Evolutionary conservation across 495 filamentous ascomycete genomes (phyloP).

Genomic region (Aspergillus biplanus): DNA sequence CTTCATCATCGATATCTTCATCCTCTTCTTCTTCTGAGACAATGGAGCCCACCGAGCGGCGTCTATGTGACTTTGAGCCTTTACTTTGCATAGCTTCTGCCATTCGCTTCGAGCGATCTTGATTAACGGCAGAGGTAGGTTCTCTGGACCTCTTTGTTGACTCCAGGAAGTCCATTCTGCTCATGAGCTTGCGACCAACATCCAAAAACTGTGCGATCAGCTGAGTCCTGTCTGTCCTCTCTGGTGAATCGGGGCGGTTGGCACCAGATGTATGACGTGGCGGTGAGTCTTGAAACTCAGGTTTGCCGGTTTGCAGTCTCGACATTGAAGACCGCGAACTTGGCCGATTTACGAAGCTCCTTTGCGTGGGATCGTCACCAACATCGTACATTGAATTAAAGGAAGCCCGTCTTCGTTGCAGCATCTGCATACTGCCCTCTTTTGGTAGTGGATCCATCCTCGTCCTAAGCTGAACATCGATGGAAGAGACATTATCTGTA

Average conservation of each 20-base stretch:
- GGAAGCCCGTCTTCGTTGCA: slow-evolving; percentile 55
- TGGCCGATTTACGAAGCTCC: slow-evolving; percentile 41
- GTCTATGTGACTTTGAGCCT: slow-evolving; percentile 10
- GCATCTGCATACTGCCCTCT: slow-evolving; percentile 31
- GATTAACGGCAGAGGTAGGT: slow-evolving; percentile 39
- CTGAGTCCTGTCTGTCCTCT: slow-evolving; percentile 51
- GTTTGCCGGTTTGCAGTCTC: slow-evolving; percentile 44
- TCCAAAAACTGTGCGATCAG: slow-evolving; percentile 51
- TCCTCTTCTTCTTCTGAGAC: slow-evolving; percentile 28
- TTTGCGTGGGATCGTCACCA: slow-evolving; percentile 50
- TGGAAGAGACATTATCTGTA: slow-evolving; percentile 29
- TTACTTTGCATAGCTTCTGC: slow-evolving; percentile 25
- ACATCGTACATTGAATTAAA: slow-evolving; percentile 61
- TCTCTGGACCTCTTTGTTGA: slow-evolving; percentile 24
- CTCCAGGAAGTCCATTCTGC: slow-evolving; percentile 36
- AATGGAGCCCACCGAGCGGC: slow-evolving; percentile 25
- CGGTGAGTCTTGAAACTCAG: slow-evolving; percentile 34
- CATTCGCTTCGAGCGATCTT: slow-evolving; percentile 42
- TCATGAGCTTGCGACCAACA: slow-evolving; percentile 46
- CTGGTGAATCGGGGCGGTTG: slow-evolving; percentile 33
- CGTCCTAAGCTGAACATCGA: slow-evolving; percentile 28
- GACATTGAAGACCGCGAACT: slow-evolving; percentile 55
- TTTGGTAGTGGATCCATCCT: slow-evolving; percentile 25
- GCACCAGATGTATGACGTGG: slow-evolving; percentile 28
- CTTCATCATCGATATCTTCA: slow-evolving; percentile 24